Base-by-base conservation (phyloP, 805 yeast genomes). In the Saccharomycopsis guyanensis region DNA sequence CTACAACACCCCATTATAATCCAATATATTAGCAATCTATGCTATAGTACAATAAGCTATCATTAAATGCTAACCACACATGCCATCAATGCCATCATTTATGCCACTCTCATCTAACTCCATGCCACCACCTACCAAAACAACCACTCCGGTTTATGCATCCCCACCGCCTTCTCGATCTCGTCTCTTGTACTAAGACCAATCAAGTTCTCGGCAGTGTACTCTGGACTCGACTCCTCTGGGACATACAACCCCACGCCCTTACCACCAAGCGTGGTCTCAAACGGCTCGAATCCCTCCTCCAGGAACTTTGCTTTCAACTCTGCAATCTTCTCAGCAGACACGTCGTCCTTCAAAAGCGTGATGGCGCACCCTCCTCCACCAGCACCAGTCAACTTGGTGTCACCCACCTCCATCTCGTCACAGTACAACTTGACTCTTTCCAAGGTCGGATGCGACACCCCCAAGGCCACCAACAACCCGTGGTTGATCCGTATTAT, bases 281-380 rank as follows among this genome's bases (percentile, higher is more conserved):
- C 81, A 58, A 78, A 88, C 8, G 87, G 78, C 58, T 82, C 85
- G 60, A 75, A 89, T 0, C 86, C 85, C 42, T 70, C 66, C 0
- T 56, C 51, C 1, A 59, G 59, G 41, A 75, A 71, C 47, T 63
- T 65, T 1, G 45, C 35, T 3, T 62, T 60, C 19, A 72, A 70
- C 1, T 58, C 56, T 5, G 75, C 59, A 15, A 58, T 58, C 3
- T 59, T 62, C 1, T 55, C 59, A 16, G 62, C 68, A 1, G 56
- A 55, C 1, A 61, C 64, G 2, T 66, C 69, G 35, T 73, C 78
- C 15, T 56, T 55, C 13, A 89, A 69, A 33, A 93, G 65, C 0
- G 97, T 93, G 46, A 93, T 82, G 8, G 97, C 95, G 69, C 98
- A 93, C 2, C 98, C 98, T 42, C 98, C 98, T 18, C 98, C 98